phyloP scores from a whole-genome alignment of 441 rosid species.

The Jatropha podagrica region DNA sequence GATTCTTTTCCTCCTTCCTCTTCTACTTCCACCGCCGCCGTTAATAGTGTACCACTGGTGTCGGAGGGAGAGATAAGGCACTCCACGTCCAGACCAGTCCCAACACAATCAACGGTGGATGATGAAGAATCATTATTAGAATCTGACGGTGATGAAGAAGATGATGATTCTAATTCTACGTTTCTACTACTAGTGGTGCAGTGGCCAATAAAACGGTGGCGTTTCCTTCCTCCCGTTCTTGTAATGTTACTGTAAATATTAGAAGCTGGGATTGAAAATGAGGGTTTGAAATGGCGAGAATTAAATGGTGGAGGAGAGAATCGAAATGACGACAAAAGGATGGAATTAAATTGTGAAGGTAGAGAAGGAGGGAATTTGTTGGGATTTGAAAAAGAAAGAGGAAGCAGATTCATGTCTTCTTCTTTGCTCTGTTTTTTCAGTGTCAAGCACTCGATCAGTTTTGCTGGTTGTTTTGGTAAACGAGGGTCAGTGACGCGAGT shows the following conservation, averaged over 20 bases:
- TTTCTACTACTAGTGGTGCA: slow-evolving; percentile 37
- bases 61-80: slow-evolving; percentile 31
- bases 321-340: not conserved
- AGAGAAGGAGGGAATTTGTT: not conserved
- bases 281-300: not conserved
- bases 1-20: not conserved
- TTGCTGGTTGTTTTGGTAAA: too few species aligned
- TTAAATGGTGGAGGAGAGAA: not conserved
- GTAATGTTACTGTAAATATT: not conserved
- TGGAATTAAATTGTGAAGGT: not conserved
- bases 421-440: too few species aligned
- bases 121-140: not conserved
- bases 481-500: too few species aligned
- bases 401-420: not conserved
- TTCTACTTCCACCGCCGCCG: not conserved
- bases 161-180: slow-evolving; percentile 23
- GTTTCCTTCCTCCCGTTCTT: slow-evolving; percentile 5
- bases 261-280: not conserved
- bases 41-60: not conserved
- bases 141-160: not conserved
- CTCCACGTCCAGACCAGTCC: slow-evolving; percentile 63
- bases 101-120: slow-evolving; percentile 48
- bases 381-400: not conserved
- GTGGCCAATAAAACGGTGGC: not conserved
- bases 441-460: too few species aligned